These are phyloP conservation scores for Digitaria exilis DNA, from an alignment of 202 grass and related monocot genomes.

Conservation along the genomic window DNA sequence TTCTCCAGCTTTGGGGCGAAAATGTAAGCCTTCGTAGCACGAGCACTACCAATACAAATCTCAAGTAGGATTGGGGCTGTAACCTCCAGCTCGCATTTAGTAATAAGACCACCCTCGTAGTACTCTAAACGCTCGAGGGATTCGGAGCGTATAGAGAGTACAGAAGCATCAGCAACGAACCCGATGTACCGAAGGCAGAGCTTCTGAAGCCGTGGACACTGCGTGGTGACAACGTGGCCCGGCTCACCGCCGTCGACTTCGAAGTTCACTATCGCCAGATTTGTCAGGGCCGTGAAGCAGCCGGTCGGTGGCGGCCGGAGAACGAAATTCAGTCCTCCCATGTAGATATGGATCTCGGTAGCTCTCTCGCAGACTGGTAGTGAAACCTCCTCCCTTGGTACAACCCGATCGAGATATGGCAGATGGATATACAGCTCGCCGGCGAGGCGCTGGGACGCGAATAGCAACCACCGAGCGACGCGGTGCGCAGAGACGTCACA, in stretches of 20 bases:
- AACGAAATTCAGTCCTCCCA: accelerated
- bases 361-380: neutral
- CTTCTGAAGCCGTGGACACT: neutral
- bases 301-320: neutral
- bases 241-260: neutral
- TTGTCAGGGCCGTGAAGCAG: neutral
- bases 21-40: neutral
- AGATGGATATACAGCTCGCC: too few species aligned
- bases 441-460: too few species aligned
- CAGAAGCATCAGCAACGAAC: too few species aligned
- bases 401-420: too few species aligned
- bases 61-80: neutral
- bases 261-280: neutral
- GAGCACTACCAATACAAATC: accelerated
- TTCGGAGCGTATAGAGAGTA: neutral
- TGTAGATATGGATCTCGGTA: neutral
- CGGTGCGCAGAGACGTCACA: too few species aligned
- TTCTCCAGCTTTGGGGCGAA: neutral
- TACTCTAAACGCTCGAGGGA: neutral
- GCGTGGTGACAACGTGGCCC: neutral
- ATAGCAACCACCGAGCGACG: too few species aligned
- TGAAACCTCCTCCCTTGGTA: neutral
- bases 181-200: neutral
- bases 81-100: neutral
- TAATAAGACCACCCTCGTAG: accelerated